Conservation (phyloP, 2,329 filamentous ascomycete genomes). For the Neurospora sp. region DNA sequence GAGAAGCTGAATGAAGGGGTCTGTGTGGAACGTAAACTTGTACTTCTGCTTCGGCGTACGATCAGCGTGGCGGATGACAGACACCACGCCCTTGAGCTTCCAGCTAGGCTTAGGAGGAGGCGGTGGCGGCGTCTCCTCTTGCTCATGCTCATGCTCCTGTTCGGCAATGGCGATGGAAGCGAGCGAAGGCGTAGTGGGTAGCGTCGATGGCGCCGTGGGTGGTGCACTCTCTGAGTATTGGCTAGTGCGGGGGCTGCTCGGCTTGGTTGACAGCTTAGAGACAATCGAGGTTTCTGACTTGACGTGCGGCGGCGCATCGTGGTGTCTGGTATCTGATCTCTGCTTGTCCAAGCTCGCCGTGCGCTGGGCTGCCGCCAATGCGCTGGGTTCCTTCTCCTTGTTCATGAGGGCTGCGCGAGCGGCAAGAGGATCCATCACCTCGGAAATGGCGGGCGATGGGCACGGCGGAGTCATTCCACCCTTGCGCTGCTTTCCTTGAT, state of each 20-base stretch:
- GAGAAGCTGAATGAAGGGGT: slow-evolving; percentile 87
- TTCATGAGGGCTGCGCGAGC: slow-evolving; percentile 19
- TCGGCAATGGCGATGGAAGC: slow-evolving; percentile 22
- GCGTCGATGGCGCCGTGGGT: slow-evolving; percentile 28
- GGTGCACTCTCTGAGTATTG: slow-evolving; percentile 22
- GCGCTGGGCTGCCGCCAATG: slow-evolving; percentile 10
- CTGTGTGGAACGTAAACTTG: slow-evolving; percentile 97
- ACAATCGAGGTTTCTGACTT: slow-evolving; percentile 20
- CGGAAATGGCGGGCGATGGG: slow-evolving; percentile 34
- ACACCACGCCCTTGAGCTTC: slow-evolving; percentile 97
- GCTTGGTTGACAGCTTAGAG: slow-evolving; percentile 15
- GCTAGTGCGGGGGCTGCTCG: slow-evolving; percentile 16
- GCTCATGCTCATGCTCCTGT: slow-evolving; percentile 16
- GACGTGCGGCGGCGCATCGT: slow-evolving; percentile 12
- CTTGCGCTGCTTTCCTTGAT: slow-evolving; percentile 42
- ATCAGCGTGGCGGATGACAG: slow-evolving; percentile 92
- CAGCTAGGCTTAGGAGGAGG: slow-evolving; percentile 81
- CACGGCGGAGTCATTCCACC: slow-evolving; percentile 48
- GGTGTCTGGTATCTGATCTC: slow-evolving; percentile 6
- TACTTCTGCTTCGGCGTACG: slow-evolving; percentile 98
- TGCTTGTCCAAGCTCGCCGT: slow-evolving; percentile 16
- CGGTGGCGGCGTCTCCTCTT: slow-evolving; percentile 47
- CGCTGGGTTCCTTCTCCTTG: slow-evolving; percentile 21
- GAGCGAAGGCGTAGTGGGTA: slow-evolving; percentile 30
- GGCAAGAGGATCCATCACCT: slow-evolving; percentile 28